Conservation (phyloP, 768 basidiomycete species). For the Boletus rubescentipes region DNA sequence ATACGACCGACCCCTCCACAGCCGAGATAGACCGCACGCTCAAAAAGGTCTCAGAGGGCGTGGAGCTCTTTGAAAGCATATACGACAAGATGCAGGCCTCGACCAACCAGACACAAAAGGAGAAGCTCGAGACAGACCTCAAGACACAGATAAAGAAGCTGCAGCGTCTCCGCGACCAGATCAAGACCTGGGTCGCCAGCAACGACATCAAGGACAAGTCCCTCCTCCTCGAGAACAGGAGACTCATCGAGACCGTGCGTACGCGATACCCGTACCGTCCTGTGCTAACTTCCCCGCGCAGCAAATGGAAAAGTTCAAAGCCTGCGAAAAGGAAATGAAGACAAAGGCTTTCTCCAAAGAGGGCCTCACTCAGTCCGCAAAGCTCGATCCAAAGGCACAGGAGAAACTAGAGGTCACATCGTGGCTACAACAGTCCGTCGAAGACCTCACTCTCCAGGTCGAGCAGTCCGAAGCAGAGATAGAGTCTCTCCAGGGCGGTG, state of each 20-base stretch:
- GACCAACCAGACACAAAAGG: constrained; percentile 96
- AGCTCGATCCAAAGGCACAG: constrained; percentile 95
- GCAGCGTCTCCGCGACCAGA: constrained; percentile 80
- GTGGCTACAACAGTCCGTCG: constrained; percentile 88
- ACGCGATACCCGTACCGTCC: constrained; percentile 1
- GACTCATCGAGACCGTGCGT: constrained; percentile 94
- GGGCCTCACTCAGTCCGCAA: constrained; percentile 90
- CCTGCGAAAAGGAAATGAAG: constrained; percentile 99
- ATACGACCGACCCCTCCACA: constrained; percentile 33
- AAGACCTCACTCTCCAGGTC: constrained; percentile 89
- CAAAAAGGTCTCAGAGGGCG: constrained; percentile 95
- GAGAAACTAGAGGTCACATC: constrained; percentile 87
- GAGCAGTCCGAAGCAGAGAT: constrained; percentile 95
- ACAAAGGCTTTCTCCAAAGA: constrained; percentile 99
- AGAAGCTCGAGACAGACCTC: constrained; percentile 93
- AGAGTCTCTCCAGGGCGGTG: constrained; percentile 74
- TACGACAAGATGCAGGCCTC: constrained; percentile 98
- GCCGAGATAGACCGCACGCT: constrained; percentile 98
- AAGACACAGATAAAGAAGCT: constrained; percentile 99
- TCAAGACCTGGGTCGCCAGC: constrained; percentile 94
- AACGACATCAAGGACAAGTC: constrained; percentile 99
- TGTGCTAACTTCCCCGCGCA: constrained; percentile 35
- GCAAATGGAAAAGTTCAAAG: constrained; percentile 99
- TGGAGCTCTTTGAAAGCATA: constrained; percentile 92
- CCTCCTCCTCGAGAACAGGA: constrained; percentile 86